Percentiles rank a stretch among this genome's conserved stretches.
Conservation (phyloP, 2,329 filamentous ascomycete genomes). For the Ilyonectria sp. region DNA sequence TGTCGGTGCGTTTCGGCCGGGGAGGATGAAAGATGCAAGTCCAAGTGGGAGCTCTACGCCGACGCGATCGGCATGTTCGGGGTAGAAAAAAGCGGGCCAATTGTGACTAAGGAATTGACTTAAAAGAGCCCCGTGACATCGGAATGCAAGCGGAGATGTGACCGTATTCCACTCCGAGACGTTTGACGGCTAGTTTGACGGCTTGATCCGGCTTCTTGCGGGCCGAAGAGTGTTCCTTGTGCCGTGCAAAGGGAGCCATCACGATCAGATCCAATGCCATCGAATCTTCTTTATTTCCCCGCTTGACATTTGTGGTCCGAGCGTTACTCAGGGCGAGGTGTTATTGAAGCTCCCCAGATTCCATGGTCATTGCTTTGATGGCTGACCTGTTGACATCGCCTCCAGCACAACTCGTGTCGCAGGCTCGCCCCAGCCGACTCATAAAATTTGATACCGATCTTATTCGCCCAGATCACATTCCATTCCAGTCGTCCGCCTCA, state of each 20-base stretch:
- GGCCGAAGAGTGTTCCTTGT: neutral
- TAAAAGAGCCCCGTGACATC: neutral
- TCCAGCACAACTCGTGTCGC: neutral
- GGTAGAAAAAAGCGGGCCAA: constrained; percentile 7
- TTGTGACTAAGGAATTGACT: neutral
- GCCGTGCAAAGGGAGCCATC: neutral
- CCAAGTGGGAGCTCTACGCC: neutral
- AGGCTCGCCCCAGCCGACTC: no score
- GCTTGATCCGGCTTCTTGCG: constrained; percentile 6
- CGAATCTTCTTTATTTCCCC: neutral
- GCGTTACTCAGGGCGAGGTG: neutral
- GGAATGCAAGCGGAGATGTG: neutral
- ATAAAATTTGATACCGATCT: constrained; percentile 7
- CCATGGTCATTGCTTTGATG: neutral
- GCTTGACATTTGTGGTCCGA: neutral
- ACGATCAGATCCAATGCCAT: neutral
- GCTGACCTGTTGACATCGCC: neutral
- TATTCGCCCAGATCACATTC: constrained; percentile 9
- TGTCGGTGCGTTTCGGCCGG: neutral
- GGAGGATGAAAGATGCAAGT: constrained; percentile 4
- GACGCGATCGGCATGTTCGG: constrained; percentile 7
- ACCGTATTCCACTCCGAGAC: neutral
- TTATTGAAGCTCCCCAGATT: neutral
- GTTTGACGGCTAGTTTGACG: neutral
- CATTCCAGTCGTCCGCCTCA: constrained; percentile 12